Evolutionary conservation across 1,284 basidiomycete species (phyloP).

Genomic region (Cutaneotrichosporon curvatum): DNA sequence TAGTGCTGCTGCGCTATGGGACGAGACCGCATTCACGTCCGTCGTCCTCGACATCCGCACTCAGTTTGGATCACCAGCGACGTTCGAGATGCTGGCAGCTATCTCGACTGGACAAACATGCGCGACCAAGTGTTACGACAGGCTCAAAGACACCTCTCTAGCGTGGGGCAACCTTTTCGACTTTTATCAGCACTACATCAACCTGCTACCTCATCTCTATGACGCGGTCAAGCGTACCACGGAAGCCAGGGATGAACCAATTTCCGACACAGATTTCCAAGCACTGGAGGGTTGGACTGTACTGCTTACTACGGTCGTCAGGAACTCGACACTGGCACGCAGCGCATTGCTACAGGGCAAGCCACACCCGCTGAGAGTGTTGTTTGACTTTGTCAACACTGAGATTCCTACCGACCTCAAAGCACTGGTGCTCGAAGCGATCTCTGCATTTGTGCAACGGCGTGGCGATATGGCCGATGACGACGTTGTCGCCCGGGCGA

Average conservation of each 20-base stretch:
- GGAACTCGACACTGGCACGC: slow-evolving; percentile 53
- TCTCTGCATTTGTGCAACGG: slow-evolving; percentile 75
- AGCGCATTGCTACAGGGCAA: slow-evolving; percentile 58
- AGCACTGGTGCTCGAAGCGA: slow-evolving; percentile 72
- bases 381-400: slow-evolving; percentile 70
- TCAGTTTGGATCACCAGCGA: slow-evolving; percentile 62
- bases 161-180: slow-evolving; percentile 31
- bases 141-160: slow-evolving; percentile 34
- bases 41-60: slow-evolving; percentile 76
- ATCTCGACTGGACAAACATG: slow-evolving; percentile 74
- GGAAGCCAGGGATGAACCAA: slow-evolving; percentile 22
- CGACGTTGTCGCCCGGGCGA: slow-evolving; percentile 66
- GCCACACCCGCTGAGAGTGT: slow-evolving; percentile 66
- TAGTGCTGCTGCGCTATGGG: slow-evolving; percentile 76
- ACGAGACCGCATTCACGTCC: slow-evolving; percentile 65
- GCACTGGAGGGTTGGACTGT: slow-evolving; percentile 34
- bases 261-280: slow-evolving; percentile 30
- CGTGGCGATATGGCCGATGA: slow-evolving; percentile 60
- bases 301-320: slow-evolving; percentile 71
- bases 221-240: slow-evolving; percentile 32
- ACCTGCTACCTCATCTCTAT: slow-evolving; percentile 36
- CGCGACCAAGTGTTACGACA: slow-evolving; percentile 48
- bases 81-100: slow-evolving; percentile 84
- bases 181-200: slow-evolving; percentile 38
- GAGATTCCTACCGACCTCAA: slow-evolving; percentile 83